Conservation (phyloP, 345 rosid species). For the Populus nigra region DNA sequence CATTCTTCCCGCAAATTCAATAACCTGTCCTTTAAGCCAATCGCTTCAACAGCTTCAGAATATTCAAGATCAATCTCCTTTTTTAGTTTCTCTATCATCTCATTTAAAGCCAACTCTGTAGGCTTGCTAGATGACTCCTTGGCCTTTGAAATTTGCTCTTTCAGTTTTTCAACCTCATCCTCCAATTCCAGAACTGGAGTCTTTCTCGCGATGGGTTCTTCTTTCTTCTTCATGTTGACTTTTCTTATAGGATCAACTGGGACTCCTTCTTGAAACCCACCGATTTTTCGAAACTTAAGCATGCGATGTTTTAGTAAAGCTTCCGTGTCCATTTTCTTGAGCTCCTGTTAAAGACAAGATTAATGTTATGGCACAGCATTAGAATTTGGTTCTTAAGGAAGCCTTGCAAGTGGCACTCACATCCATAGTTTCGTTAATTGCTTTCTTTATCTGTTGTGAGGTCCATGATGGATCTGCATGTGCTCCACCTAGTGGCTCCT, state of each 20-base stretch:
- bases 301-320: conserved; percentile 65
- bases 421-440: conserved; percentile 70
- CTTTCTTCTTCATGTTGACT: conserved; percentile 72
- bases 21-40: conserved; percentile 58
- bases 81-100: conserved; percentile 65
- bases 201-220: conserved; percentile 31
- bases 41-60: conserved; percentile 54
- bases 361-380: conserved; percentile 8
- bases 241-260: conserved; percentile 62
- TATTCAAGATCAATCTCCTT: conserved; percentile 74
- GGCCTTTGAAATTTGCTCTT: conserved; percentile 59
- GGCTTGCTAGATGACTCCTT: conserved; percentile 57
- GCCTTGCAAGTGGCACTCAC: conserved; percentile 45
- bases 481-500: conserved; percentile 98
- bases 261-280: conserved; percentile 64
- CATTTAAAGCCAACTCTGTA: conserved; percentile 48
- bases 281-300: conserved; percentile 81
- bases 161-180: conserved; percentile 65
- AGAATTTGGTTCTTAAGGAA: conserved; percentile 11
- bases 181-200: conserved; percentile 51
- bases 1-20: conserved; percentile 47
- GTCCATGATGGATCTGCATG: conserved; percentile 91
- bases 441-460: conserved; percentile 77
- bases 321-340: conserved; percentile 58
- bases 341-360: conserved; percentile 53